Conservation (phyloP, 352 stramenopile species). For the Globisporangium irregulare region DNA sequence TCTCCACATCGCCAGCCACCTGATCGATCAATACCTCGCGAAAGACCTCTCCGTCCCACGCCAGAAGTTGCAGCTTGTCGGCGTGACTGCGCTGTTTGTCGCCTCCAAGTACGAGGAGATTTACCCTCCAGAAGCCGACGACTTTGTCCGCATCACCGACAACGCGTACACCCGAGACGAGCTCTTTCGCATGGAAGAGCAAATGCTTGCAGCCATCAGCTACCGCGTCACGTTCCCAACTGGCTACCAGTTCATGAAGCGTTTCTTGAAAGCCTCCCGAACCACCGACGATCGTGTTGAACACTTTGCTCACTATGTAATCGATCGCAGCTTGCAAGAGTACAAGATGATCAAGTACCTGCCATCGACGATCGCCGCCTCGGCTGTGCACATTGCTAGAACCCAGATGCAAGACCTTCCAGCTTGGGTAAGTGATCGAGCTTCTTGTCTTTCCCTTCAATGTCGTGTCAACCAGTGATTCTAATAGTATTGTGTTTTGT, state of each 20-base stretch:
- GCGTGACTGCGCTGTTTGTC: constrained; percentile 95
- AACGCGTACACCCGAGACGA: constrained; percentile 90
- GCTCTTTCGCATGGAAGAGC: constrained; percentile 81
- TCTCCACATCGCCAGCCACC: constrained; percentile 78
- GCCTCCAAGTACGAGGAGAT: constrained; percentile 99
- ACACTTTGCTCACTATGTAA: constrained; percentile 96
- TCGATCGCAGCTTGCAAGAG: constrained; percentile 98
- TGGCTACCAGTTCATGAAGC: constrained; percentile 83
- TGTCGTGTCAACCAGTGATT: not conserved
- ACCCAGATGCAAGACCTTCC: constrained; percentile 74
- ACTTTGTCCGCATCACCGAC: constrained; percentile 98
- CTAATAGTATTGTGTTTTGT: constrained; percentile 16
- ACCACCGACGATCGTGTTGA: constrained; percentile 72
- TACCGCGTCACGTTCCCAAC: constrained; percentile 85
- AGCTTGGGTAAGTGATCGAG: constrained; percentile 55
- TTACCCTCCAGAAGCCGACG: constrained; percentile 89
- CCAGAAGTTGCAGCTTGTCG: constrained; percentile 94
- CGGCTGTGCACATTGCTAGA: constrained; percentile 95
- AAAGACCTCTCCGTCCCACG: constrained; percentile 68
- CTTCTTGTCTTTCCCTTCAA: not conserved
- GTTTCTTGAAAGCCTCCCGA: constrained; percentile 81
- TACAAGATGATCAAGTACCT: constrained; percentile 98
- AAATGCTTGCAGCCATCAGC: constrained; percentile 64
- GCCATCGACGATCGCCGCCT: constrained; percentile 96
- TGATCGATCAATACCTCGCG: constrained; percentile 82